Evolutionary conservation across 2,329 filamentous ascomycete genomes (phyloP).

Genomic region (Plectosphaerella sp.): DNA sequence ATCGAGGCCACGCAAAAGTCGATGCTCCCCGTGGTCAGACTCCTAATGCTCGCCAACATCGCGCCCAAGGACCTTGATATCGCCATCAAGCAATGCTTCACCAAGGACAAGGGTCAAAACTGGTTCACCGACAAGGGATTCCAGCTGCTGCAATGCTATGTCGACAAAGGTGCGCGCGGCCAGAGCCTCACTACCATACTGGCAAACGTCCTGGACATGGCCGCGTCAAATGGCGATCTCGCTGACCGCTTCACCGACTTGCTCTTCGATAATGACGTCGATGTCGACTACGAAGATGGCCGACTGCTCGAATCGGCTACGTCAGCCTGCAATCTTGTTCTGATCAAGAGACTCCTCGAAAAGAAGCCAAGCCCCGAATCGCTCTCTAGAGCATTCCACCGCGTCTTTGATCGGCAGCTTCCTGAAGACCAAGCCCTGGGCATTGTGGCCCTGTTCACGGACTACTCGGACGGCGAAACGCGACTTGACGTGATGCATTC

Average conservation of each 20-base stretch:
- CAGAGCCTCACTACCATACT: constrained; percentile 41
- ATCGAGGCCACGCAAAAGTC: constrained; percentile 41
- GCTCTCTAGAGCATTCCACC: constrained; percentile 49
- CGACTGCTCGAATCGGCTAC: constrained; percentile 50
- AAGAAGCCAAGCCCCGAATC: constrained; percentile 44
- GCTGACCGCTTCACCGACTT: constrained; percentile 41
- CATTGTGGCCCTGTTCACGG: constrained; percentile 47
- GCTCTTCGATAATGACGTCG: constrained; percentile 33
- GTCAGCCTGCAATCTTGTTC: constrained; percentile 41
- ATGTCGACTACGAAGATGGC: constrained; percentile 43
- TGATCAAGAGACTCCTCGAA: constrained; percentile 46
- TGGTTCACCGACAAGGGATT: constrained; percentile 47
- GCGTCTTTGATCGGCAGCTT: constrained; percentile 47
- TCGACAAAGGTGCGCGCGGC: constrained; percentile 44
- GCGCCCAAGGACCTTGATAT: constrained; percentile 36
- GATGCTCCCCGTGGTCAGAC: constrained; percentile 30
- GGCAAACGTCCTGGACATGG: constrained; percentile 38
- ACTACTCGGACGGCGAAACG: constrained; percentile 41
- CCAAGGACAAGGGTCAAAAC: constrained; percentile 27
- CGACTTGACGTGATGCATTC: constrained; percentile 46
- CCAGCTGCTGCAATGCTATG: constrained; percentile 39
- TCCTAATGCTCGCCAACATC: constrained; percentile 37
- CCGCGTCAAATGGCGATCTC: constrained; percentile 29
- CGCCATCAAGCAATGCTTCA: constrained; percentile 41
- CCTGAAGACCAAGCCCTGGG: constrained; percentile 45